Percentiles rank a stretch among this genome's conserved stretches.
Conservation (phyloP, 495 filamentous ascomycete species). For the Trichoderma orchidacearum region DNA sequence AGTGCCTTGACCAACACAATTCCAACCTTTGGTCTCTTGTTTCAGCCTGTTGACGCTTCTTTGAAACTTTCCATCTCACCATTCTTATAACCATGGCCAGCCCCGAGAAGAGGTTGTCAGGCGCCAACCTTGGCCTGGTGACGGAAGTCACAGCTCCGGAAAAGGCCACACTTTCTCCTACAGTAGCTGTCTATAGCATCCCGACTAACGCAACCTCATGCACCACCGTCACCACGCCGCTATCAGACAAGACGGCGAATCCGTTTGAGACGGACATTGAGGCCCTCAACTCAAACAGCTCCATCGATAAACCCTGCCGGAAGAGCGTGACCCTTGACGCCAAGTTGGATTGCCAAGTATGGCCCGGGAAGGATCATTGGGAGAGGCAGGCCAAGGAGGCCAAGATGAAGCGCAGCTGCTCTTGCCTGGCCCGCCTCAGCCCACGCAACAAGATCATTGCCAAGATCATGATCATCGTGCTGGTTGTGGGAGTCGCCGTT, state of each 20-base stretch:
- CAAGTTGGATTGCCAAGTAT: slow-evolving; percentile 28
- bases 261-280: slow-evolving; percentile 36
- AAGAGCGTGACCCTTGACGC: slow-evolving; percentile 16
- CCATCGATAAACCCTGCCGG: slow-evolving; percentile 11
- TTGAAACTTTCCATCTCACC: no score
- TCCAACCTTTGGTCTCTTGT: no score
- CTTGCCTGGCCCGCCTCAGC: slow-evolving; percentile 28
- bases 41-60: no score
- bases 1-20: no score
- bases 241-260: slow-evolving; percentile 17
- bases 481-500: slow-evolving; percentile 31
- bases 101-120: not conserved
- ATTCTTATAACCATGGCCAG: not conserved
- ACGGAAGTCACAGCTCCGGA: not conserved
- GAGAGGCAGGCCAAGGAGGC: slow-evolving; percentile 30
- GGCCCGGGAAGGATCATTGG: slow-evolving; percentile 39
- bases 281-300: slow-evolving; percentile 19
- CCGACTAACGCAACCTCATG: not conserved
- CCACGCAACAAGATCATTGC: slow-evolving; percentile 31
- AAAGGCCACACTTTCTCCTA: not conserved
- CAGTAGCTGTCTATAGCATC: not conserved
- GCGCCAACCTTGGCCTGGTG: not conserved
- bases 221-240: slow-evolving; percentile 20
- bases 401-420: slow-evolving; percentile 29
- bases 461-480: slow-evolving; percentile 25